phyloP scores from a whole-genome alignment of 352 stramenopile species.

The Phytophthora tubulina region DNA sequence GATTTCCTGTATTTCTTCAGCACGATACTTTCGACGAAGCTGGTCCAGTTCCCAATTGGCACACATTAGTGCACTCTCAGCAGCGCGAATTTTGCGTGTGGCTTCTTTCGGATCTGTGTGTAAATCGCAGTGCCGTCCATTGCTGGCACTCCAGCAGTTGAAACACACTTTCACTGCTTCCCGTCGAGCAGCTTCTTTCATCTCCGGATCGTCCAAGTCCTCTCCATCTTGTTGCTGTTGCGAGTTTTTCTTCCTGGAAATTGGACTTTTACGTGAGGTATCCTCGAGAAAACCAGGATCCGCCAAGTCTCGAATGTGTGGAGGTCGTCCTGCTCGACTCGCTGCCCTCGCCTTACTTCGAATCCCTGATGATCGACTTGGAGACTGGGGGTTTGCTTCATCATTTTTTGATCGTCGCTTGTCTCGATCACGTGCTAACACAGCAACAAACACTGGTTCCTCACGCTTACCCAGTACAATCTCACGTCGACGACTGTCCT shows the following conservation, averaged over 20 bases:
- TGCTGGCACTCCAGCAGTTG: slow-evolving; percentile 94
- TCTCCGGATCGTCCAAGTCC: slow-evolving; percentile 12
- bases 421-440: slow-evolving; percentile 48
- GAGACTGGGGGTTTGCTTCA: slow-evolving; percentile 3
- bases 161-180: slow-evolving; percentile 78
- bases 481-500: slow-evolving; percentile 45
- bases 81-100: slow-evolving; percentile 55
- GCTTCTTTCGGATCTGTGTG: slow-evolving; percentile 58
- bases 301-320: slow-evolving; percentile 79
- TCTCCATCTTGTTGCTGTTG: slow-evolving; percentile 24
- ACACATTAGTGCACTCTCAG: slow-evolving; percentile 91
- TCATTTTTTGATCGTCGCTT: slow-evolving; percentile 26
- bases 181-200: slow-evolving; percentile 23
- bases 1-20: slow-evolving; percentile 94
- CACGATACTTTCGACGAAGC: slow-evolving; percentile 83
- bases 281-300: slow-evolving; percentile 79
- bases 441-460: slow-evolving; percentile 67
- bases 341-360: slow-evolving; percentile 34
- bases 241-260: neutral
- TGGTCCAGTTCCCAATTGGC: slow-evolving; percentile 93
- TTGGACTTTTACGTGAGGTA: slow-evolving; percentile 8
- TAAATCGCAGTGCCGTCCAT: slow-evolving; percentile 79
- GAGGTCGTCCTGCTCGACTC: slow-evolving; percentile 36
- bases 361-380: slow-evolving; percentile 11
- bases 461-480: slow-evolving; percentile 75